These are phyloP conservation scores for Lentinula raphanica DNA, from an alignment of 768 basidiomycete species.

Conservation along the genomic window DNA sequence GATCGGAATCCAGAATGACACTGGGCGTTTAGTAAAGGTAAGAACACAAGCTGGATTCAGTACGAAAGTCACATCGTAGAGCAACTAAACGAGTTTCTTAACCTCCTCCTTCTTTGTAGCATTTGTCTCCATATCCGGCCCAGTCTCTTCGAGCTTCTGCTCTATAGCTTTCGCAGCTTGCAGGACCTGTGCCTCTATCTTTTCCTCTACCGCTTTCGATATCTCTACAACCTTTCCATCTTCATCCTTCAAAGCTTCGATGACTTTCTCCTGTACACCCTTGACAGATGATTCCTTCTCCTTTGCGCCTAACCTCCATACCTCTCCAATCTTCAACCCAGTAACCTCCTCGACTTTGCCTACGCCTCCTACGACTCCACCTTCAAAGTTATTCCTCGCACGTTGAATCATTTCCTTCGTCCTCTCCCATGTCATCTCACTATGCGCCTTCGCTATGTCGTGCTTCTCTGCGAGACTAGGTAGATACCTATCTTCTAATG, in stretches of 20 bases:
- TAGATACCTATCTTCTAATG: conserved; percentile 66
- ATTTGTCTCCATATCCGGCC: neutral
- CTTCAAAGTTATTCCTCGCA: conserved; percentile 39
- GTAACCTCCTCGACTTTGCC: conserved; percentile 61
- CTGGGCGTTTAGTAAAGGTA: no score
- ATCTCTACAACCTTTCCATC: neutral
- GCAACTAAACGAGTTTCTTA: conserved; percentile 1
- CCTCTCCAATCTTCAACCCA: conserved; percentile 67
- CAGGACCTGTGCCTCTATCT: conserved; percentile 13
- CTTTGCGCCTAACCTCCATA: conserved; percentile 38
- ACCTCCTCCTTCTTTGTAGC: conserved; percentile 4
- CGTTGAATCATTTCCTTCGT: conserved; percentile 45
- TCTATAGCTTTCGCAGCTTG: conserved; percentile 1
- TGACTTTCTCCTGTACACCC: conserved; percentile 13
- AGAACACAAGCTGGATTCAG: no score
- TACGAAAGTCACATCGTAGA: no score
- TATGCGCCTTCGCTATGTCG: conserved; percentile 56
- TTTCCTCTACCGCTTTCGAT: conserved; percentile 12
- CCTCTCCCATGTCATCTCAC: conserved; percentile 52
- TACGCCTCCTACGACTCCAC: conserved; percentile 42
- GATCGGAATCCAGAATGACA: no score
- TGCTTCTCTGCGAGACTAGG: conserved; percentile 69
- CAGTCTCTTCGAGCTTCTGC: conserved; percentile 4
- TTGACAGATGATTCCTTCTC: conserved; percentile 10
- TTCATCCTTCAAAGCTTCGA: neutral